Evolutionary conservation across 371 early-diverging fungal genomes (phyloP).

Genomic region (Apophysomyces ossiformis): DNA sequence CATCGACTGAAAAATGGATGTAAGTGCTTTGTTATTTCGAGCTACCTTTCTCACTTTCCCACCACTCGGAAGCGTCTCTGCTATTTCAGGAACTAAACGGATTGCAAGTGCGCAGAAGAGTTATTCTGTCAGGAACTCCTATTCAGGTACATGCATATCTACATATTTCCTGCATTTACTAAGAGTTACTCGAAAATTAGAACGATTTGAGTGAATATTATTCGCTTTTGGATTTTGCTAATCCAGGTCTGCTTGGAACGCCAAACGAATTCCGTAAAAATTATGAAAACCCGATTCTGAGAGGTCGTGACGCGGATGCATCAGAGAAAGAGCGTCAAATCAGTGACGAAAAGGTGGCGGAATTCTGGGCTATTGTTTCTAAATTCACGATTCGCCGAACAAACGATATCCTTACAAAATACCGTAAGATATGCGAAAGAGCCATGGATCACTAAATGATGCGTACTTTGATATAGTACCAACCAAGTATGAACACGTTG

Average conservation of each 20-base stretch:
- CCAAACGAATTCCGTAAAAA: constrained; percentile 88
- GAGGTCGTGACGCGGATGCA: constrained; percentile 94
- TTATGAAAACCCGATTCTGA: constrained; percentile 90
- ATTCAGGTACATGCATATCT: constrained; percentile 71
- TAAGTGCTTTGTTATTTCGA: constrained; percentile 12
- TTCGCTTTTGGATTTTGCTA: constrained; percentile 91
- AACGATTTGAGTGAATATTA: constrained; percentile 97
- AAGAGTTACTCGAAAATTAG: constrained; percentile 26
- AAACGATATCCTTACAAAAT: constrained; percentile 93
- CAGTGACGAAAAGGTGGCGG: constrained; percentile 87
- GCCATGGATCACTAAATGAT: not conserved
- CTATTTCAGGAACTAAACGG: constrained; percentile 87
- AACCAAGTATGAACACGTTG: constrained; percentile 95
- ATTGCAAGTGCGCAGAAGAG: constrained; percentile 83
- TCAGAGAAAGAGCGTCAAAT: constrained; percentile 77
- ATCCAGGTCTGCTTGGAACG: constrained; percentile 95
- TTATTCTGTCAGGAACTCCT: constrained; percentile 97
- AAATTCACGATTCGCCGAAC: constrained; percentile 96
- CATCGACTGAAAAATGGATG: constrained; percentile 95
- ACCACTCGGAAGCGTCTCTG: constrained; percentile 60
- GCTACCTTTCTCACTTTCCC: not conserved
- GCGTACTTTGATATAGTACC: constrained; percentile 66
- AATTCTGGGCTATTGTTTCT: constrained; percentile 85
- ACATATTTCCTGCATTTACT: not conserved
- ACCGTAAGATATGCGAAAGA: constrained; percentile 60